Evolutionary conservation across 768 basidiomycete genomes (phyloP).

Genomic region (Paxillus rubicundulus): DNA sequence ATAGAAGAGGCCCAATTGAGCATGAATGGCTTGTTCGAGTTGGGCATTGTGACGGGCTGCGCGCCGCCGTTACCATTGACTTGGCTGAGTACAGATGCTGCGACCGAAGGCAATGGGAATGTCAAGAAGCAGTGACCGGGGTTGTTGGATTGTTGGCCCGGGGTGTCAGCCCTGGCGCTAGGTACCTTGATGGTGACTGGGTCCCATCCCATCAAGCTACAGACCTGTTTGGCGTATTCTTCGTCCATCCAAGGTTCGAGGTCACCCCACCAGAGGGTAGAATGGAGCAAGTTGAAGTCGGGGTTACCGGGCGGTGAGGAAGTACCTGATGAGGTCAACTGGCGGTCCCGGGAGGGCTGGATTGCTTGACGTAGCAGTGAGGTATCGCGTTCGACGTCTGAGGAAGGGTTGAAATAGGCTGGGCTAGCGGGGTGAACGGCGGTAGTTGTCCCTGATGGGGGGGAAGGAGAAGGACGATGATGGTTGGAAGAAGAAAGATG

Average conservation of each 20-base stretch:
- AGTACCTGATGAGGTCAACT: conserved; percentile 10
- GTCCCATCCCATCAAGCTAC: conserved; percentile 85
- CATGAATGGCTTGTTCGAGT: conserved; percentile 77
- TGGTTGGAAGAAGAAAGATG: conserved; percentile 44
- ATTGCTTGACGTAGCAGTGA: conserved; percentile 14
- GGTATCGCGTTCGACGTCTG: conserved; percentile 22
- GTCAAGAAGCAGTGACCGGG: conserved; percentile 88
- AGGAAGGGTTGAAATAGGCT: conserved; percentile 14
- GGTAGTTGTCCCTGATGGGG: conserved; percentile 23
- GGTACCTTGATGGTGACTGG: conserved; percentile 72
- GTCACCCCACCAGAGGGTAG: conserved; percentile 82
- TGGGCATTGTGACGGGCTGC: conserved; percentile 71
- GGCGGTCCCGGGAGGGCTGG: conserved; percentile 18
- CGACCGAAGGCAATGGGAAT: conserved; percentile 69
- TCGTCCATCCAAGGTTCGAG: conserved; percentile 98
- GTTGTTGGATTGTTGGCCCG: conserved; percentile 72
- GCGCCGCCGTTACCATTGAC: conserved; percentile 48
- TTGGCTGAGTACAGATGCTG: conserved; percentile 68
- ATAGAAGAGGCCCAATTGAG: conserved; percentile 70
- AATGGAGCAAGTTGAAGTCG: conserved; percentile 40
- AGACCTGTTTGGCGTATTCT: conserved; percentile 89
- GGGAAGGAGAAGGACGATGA: conserved; percentile 40
- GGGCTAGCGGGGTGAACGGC: conserved; percentile 18
- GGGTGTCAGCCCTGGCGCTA: conserved; percentile 52
- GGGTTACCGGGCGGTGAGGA: conserved; percentile 26